Percentiles rank a stretch among this genome's conserved stretches.
phyloP scores from a whole-genome alignment of 1,139 yeast genomes.

The Spathaspora sp. region DNA sequence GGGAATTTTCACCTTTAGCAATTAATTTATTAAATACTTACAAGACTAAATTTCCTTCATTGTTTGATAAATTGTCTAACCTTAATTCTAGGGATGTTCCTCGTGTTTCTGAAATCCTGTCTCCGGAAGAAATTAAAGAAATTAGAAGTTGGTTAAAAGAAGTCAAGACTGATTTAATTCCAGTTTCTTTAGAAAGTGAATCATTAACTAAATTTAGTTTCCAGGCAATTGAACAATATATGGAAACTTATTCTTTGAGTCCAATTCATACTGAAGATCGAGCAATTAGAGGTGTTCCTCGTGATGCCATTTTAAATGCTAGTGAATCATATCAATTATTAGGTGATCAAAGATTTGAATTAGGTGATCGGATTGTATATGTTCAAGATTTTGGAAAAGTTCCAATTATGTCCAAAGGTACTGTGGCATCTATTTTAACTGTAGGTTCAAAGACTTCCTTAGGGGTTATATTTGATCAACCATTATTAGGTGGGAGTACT shows the following conservation, averaged over 20 bases:
- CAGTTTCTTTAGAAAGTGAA: slow-evolving; percentile 78
- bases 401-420: slow-evolving; percentile 84
- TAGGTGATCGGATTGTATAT: slow-evolving; percentile 90
- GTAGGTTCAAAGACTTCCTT: slow-evolving; percentile 56
- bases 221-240: slow-evolving; percentile 64
- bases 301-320: slow-evolving; percentile 80
- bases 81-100: slow-evolving; percentile 25
- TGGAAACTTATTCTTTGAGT: slow-evolving; percentile 47
- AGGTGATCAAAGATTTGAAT: slow-evolving; percentile 70
- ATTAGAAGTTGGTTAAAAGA: slow-evolving; percentile 60
- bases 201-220: slow-evolving; percentile 69
- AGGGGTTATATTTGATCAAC: slow-evolving; percentile 80
- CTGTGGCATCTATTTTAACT: slow-evolving; percentile 79
- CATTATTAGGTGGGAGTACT: slow-evolving; percentile 78
- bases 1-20: slow-evolving; percentile 86
- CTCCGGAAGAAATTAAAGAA: slow-evolving; percentile 35
- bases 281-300: slow-evolving; percentile 80
- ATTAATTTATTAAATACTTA: slow-evolving; percentile 65
- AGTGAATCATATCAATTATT: slow-evolving; percentile 69
- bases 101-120: slow-evolving; percentile 21
- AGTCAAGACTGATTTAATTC: slow-evolving; percentile 53
- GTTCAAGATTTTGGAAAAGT: slow-evolving; percentile 89
- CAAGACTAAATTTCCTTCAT: slow-evolving; percentile 55
- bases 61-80: slow-evolving; percentile 47
- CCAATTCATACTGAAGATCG: slow-evolving; percentile 46